Evolutionary conservation across 73 alveolate genomes (phyloP), one percentile per base, ranked within the genome.

Genomic region (Stentor roeselii): DNA sequence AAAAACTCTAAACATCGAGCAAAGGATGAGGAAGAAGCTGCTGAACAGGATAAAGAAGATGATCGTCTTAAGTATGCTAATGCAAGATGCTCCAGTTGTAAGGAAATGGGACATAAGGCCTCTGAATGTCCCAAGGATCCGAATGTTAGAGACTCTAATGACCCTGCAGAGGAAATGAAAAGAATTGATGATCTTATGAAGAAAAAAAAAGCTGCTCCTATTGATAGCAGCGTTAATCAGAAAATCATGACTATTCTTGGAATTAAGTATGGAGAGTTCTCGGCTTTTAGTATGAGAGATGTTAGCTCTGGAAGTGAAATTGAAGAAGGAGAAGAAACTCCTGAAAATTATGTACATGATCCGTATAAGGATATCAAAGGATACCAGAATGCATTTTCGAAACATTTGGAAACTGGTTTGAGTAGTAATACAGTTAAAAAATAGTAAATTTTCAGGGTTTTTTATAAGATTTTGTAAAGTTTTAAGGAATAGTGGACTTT

Each of bases 11-110:
- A 92, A 86, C 97, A 92, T 83, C 93, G 84, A 82, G 6, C 87
- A 76, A 89, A 90, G 77, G 97, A 92, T 75, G 97, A 92, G 41
- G 97, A 92, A 42, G 90, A 39, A 14, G 93, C 77, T 36, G 78
- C 78, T 3, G 86, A 60, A 38, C 60, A 92, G 3, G 89, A 89
- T 2, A 39, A 89, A 61, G 93, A 59, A 67, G 84, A 92, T 21
- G 86, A 85, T 31, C 35, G 74, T 41, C 60, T 80, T 38, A 89
- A 86, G 83, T 35, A 37, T 6, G 60, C 36, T 30, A 86, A 86
- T 21, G 76, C 83, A 35, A 78, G 89, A 67, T 89, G 93, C 42
- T 50, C 78, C 1, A 86, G 94, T 58, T 92, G 97, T 75, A 92
- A 92, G 74, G 87, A 82, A 42, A 82, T 86, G 3, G 97, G 97